A percentile compares a stretch with the other conserved stretches of the same genome.
phyloP scores from a whole-genome alignment of 495 filamentous ascomycete species.

The Xylaria flabelliformis region DNA sequence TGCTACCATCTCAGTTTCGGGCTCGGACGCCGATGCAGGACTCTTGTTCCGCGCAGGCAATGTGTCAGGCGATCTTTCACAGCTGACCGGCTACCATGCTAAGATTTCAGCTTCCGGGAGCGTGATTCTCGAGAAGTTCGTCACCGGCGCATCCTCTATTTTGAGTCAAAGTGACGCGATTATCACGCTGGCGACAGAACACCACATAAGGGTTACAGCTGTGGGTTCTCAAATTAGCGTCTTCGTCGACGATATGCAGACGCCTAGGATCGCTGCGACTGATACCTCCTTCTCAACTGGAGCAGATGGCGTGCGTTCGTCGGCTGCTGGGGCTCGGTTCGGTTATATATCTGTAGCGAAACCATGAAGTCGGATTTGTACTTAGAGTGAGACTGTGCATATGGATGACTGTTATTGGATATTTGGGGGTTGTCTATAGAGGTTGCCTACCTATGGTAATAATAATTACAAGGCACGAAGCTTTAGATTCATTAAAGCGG shows the following conservation, averaged over 20 bases:
- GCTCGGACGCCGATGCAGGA: conserved; percentile 34
- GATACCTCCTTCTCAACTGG: conserved; percentile 34
- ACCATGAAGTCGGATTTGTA: background rate
- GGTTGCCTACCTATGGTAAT: background rate
- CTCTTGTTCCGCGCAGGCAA: conserved; percentile 37
- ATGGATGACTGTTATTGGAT: background rate
- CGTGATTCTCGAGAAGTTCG: conserved; percentile 27
- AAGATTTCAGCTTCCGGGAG: conserved; percentile 15
- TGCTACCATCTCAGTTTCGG: conserved; percentile 31
- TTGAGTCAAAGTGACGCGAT: conserved; percentile 18
- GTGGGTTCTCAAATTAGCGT: conserved; percentile 33
- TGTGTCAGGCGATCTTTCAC: background rate
- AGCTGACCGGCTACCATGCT: conserved; percentile 30
- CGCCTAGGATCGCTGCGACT: conserved; percentile 25
- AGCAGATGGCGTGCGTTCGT: conserved; percentile 34
- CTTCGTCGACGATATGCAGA: conserved; percentile 32
- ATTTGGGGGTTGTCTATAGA: background rate
- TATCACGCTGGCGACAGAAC: conserved; percentile 19
- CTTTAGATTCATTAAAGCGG: background rate
- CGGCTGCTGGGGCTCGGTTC: conserved; percentile 28
- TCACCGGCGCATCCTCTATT: conserved; percentile 27
- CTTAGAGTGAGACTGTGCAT: background rate
- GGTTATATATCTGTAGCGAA: conserved; percentile 37
- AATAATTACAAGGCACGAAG: conserved; percentile 7
- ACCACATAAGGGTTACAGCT: conserved; percentile 33